Conservation (phyloP, 139 green algal genomes). For the Closterium sp. region DNA sequence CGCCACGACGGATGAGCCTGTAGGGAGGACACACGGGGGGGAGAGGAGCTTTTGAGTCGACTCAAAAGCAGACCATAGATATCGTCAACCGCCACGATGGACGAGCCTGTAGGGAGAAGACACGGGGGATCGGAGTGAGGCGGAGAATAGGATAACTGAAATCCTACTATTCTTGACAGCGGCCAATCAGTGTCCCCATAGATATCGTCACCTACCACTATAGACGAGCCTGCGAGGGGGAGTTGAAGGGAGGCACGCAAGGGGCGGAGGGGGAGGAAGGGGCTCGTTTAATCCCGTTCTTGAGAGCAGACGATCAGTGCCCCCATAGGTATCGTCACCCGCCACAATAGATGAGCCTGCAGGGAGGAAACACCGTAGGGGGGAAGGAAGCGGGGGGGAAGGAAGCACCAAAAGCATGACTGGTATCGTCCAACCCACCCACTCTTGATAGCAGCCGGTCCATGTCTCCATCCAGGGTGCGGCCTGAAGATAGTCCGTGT, state of each 20-base stretch:
- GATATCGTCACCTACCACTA: conserved; percentile 85
- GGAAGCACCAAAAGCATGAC: neutral
- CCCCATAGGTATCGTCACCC: conserved; percentile 97
- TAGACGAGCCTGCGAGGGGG: neutral
- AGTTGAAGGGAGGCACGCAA: neutral
- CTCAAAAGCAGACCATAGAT: too few species aligned
- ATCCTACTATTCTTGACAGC: conserved; percentile 67
- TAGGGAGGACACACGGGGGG: too few species aligned
- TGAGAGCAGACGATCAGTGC: conserved; percentile 83
- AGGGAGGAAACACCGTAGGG: neutral
- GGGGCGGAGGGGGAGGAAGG: too few species aligned
- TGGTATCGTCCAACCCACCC: neutral
- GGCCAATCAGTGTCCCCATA: conserved; percentile 93
- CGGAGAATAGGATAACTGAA: too few species aligned
- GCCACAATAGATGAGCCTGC: conserved; percentile 36
- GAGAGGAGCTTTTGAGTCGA: too few species aligned
- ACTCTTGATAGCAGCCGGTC: neutral
- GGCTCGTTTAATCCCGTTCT: too few species aligned
- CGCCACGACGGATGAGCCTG: too few species aligned
- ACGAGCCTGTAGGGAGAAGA: too few species aligned
- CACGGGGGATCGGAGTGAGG: too few species aligned
- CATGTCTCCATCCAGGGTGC: too few species aligned
- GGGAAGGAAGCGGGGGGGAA: neutral
- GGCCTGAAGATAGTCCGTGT: too few species aligned
- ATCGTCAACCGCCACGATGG: too few species aligned